A percentile compares a stretch with the other conserved stretches of the same genome.
Conservation (phyloP, 495 filamentous ascomycete species). For the Astrothelium subdiscretum region DNA sequence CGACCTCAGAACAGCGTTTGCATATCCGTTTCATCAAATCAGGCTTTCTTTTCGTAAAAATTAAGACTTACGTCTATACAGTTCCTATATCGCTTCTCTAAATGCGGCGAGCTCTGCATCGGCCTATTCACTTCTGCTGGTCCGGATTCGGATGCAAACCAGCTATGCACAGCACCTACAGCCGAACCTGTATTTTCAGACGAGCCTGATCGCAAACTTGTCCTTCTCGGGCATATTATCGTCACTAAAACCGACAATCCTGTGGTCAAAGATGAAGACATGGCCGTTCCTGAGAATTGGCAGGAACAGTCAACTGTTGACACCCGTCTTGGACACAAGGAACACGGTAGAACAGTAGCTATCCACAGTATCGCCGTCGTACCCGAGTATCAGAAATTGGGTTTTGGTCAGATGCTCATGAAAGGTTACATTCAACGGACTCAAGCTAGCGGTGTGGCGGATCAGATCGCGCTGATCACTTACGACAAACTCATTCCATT, state of each 20-base stretch:
- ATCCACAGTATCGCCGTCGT: slow-evolving; percentile 74
- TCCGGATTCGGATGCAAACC: slow-evolving; percentile 33
- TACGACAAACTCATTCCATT: slow-evolving; percentile 59
- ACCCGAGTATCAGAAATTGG: slow-evolving; percentile 60
- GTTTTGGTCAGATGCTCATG: slow-evolving; percentile 65
- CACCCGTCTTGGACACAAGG: slow-evolving; percentile 49
- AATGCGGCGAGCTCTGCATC: slow-evolving; percentile 66
- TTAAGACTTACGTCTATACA: slow-evolving; percentile 25
- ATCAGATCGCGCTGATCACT: slow-evolving; percentile 67
- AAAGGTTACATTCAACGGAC: slow-evolving; percentile 65
- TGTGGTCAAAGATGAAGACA: slow-evolving; percentile 61
- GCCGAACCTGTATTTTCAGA: slow-evolving; percentile 38
- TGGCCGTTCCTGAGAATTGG: slow-evolving; percentile 62
- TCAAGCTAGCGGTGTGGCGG: slow-evolving; percentile 51
- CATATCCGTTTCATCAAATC: not conserved
- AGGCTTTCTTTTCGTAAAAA: not conserved
- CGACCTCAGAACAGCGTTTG: not conserved
- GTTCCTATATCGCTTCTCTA: slow-evolving; percentile 72
- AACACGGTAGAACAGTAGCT: slow-evolving; percentile 60
- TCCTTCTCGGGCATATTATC: slow-evolving; percentile 74
- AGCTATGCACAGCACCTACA: slow-evolving; percentile 35
- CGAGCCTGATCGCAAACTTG: slow-evolving; percentile 38
- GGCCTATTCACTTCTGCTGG: slow-evolving; percentile 59
- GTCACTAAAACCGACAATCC: slow-evolving; percentile 52
- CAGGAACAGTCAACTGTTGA: slow-evolving; percentile 11